Evolutionary conservation across 495 filamentous ascomycete genomes (phyloP).

Genomic region (Bryoglossum gracile): DNA sequence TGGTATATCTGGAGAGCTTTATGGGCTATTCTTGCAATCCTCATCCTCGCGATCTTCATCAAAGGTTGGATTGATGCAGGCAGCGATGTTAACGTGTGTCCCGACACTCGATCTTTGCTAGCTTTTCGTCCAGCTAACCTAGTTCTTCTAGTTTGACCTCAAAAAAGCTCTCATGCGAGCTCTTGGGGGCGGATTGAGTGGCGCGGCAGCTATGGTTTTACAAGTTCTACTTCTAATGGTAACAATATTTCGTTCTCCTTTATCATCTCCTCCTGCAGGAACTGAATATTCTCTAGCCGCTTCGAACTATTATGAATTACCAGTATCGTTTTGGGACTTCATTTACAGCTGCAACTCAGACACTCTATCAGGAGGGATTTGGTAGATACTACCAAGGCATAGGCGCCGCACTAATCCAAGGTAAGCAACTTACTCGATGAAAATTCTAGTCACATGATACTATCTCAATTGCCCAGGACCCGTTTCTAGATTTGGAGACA

Average conservation of each 20-base stretch:
- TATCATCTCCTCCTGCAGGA: no score
- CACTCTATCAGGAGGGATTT: constrained; percentile 25
- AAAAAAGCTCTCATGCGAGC: constrained; percentile 24
- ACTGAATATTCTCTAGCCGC: constrained; percentile 19
- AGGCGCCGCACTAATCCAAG: constrained; percentile 30
- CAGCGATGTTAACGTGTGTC: constrained; percentile 26
- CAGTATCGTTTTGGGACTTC: constrained; percentile 29
- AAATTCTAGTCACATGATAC: background rate
- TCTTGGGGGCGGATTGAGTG: constrained; percentile 28
- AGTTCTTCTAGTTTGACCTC: constrained; percentile 26
- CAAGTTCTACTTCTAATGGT: constrained; percentile 33
- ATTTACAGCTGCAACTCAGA: constrained; percentile 22
- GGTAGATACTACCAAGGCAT: constrained; percentile 29
- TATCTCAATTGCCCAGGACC: constrained; percentile 22
- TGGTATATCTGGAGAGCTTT: constrained; percentile 25
- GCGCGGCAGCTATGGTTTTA: constrained; percentile 31
- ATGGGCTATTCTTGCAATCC: constrained; percentile 14
- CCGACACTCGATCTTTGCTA: background rate
- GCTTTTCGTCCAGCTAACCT: background rate
- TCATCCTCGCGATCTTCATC: constrained; percentile 25
- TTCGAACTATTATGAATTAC: constrained; percentile 34
- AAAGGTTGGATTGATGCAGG: constrained; percentile 30
- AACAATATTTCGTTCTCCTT: background rate
- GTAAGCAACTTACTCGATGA: background rate
- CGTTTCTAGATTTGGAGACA: constrained; percentile 30